phyloP scores from a whole-genome alignment of 139 green algal genomes.

The Closterium sp. region DNA sequence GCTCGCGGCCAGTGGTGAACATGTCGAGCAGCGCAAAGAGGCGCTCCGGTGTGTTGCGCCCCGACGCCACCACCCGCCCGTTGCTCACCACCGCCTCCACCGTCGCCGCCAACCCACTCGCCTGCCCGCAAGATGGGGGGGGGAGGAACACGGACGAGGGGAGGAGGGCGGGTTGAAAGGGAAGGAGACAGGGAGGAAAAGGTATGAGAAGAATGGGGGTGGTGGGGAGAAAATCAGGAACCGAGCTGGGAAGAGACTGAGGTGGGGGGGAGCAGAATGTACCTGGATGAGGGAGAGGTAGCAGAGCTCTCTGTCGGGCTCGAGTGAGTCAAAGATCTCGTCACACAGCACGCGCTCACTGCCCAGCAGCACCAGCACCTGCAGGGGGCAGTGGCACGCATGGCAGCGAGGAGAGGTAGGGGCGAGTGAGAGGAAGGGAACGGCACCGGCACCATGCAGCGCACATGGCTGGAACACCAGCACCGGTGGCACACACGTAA shows the following conservation, averaged over 20 bases:
- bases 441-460: neutral
- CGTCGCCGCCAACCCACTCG: neutral
- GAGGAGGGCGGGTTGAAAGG: no score
- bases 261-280: neutral
- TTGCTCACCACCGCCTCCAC: constrained; percentile 4
- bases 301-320: neutral
- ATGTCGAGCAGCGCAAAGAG: constrained; percentile 34
- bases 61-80: neutral
- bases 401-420: neutral
- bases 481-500: no score
- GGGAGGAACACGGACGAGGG: neutral
- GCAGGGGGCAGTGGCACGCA: neutral
- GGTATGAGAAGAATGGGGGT: no score
- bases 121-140: neutral
- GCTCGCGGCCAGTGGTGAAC: constrained; percentile 4
- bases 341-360: neutral
- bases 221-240: neutral
- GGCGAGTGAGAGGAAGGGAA: neutral
- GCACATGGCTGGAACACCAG: no score
- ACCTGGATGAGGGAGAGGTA: neutral
- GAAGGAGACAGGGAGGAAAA: no score
- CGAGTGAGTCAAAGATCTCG: constrained; percentile 1
- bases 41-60: constrained; percentile 10
- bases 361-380: constrained; percentile 3
- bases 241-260: no score